Base-by-base conservation (phyloP, 78 protist species). In the Diacronema lutheri region DNA sequence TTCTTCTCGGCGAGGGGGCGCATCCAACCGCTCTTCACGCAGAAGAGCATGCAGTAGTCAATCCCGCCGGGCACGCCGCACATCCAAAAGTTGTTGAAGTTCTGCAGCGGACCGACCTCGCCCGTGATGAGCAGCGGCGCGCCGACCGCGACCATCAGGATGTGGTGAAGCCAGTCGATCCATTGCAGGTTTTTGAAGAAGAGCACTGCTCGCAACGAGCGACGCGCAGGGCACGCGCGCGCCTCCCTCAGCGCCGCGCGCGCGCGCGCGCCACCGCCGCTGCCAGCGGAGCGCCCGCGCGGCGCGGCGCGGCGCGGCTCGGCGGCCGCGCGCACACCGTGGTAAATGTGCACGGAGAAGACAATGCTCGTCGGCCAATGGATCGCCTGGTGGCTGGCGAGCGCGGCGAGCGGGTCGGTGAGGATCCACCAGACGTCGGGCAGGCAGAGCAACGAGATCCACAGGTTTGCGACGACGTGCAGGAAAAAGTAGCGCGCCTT, bases 11-110 rank as follows among this genome's bases (percentile, higher is more conserved):
- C 19, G 46, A 72, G n/a, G 65, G 40, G 35, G 20, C 6, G 0
- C 41, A 85, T 60, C 64, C n/a, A 9, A 26, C 66, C 66, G n/a
- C 0, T 1, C 73, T 71, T 65, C 56, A 85, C 80, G 44, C 44
- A 7, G 82, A 41, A 33, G 56, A 85, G 83, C 83, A 85, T 73
- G 29, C 40, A 4, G 88, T 85, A 85, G 61, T 85, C 88, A 57
- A 73, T 14, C 25, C 88, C 88, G n/a, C 88, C 88, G 13, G 88
- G 88, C 14, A 85, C 20, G 44, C 88, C 88, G 29, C 46, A 69
- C 35, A 61, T 66, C 23, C 10, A 71, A 46, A 84, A 84, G 61
- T 58, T 12, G 31, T 62, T 62, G 55, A 26, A 40, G 55, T 35
- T 33, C 31, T 35, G 7, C 61, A 84, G 16, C 26, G 78, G 82